A percentile compares a stretch with the other conserved stretches of the same genome.
Conservation (phyloP, 1,139 yeast genomes). For the Kurtzmaniella quercitrusa region DNA sequence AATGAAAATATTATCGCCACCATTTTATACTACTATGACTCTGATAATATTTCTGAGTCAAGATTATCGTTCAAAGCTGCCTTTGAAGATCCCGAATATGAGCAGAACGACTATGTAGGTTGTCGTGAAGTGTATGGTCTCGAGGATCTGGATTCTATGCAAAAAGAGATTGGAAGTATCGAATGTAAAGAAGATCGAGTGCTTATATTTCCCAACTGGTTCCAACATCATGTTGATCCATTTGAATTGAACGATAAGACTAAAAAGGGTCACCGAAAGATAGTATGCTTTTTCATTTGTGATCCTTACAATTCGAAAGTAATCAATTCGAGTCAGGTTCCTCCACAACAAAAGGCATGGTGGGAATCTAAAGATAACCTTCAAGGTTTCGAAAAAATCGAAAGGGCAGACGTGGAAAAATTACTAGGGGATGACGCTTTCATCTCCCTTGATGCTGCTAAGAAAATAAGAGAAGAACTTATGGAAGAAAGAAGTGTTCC, state of each 20-base stretch:
- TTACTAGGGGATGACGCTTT: slow-evolving; percentile 6
- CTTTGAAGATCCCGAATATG: slow-evolving; percentile 31
- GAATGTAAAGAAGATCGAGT: slow-evolving; percentile 23
- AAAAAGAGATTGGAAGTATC: slow-evolving; percentile 20
- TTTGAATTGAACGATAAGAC: slow-evolving; percentile 31
- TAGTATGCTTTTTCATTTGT: slow-evolving; percentile 35
- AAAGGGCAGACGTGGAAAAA: slow-evolving; percentile 7
- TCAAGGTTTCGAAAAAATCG: slow-evolving; percentile 8
- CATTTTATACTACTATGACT: slow-evolving; percentile 37
- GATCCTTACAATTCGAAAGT: slow-evolving; percentile 32
- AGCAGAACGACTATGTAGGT: slow-evolving; percentile 27
- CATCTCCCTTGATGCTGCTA: slow-evolving; percentile 24
- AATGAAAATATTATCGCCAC: slow-evolving; percentile 43
- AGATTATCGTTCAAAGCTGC: slow-evolving; percentile 27
- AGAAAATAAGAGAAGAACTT: slow-evolving; percentile 20
- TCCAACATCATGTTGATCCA: slow-evolving; percentile 36
- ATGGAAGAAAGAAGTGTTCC: slow-evolving; percentile 22
- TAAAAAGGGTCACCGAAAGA: slow-evolving; percentile 35
- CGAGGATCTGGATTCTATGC: slow-evolving; percentile 22
- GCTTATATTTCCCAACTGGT: slow-evolving; percentile 34
- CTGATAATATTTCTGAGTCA: slow-evolving; percentile 34
- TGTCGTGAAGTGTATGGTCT: slow-evolving; percentile 23
- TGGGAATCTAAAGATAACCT: slow-evolving; percentile 19
- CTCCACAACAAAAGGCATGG: slow-evolving; percentile 41
- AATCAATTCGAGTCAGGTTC: slow-evolving; percentile 27